Evolutionary conservation across 257 asterid genomes (phyloP).

Genomic region (Jasminum sambac): DNA sequence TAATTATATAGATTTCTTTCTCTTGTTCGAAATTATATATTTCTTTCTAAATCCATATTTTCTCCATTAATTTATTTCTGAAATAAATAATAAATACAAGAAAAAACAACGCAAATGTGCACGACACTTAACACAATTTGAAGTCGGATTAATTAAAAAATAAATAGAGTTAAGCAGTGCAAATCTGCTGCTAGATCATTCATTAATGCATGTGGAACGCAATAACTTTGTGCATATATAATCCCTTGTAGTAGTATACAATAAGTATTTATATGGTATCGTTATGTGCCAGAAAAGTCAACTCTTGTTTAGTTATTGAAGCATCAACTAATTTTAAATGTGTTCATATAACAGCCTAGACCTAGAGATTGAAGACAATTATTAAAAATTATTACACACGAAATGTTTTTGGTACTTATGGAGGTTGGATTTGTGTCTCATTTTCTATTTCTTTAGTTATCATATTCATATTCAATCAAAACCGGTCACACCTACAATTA

Average conservation of each 20-base stretch:
- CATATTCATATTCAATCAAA: no score
- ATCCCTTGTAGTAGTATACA: neutral
- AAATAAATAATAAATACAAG: no score
- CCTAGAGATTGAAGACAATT: constrained; percentile 44
- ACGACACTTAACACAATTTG: neutral
- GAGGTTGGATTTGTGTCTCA: no score
- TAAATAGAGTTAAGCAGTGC: no score
- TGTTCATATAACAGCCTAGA: constrained; percentile 28
- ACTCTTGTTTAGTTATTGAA: constrained; percentile 37
- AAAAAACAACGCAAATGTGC: neutral
- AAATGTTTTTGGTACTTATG: no score
- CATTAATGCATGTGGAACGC: neutral
- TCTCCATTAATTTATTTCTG: no score
- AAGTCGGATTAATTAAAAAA: neutral
- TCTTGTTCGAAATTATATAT: no score
- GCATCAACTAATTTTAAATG: constrained; percentile 25
- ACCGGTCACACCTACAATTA: no score
- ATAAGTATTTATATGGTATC: no score
- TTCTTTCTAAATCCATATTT: no score
- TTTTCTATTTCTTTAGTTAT: no score
- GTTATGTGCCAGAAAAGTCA: constrained; percentile 28
- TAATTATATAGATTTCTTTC: no score
- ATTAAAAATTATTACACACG: neutral
- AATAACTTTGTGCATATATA: neutral
- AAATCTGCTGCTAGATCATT: neutral